Evolutionary conservation across 768 basidiomycete genomes (phyloP), one percentile per base, ranked within the genome.

Genomic region (Leucogyrophana mollusca): DNA sequence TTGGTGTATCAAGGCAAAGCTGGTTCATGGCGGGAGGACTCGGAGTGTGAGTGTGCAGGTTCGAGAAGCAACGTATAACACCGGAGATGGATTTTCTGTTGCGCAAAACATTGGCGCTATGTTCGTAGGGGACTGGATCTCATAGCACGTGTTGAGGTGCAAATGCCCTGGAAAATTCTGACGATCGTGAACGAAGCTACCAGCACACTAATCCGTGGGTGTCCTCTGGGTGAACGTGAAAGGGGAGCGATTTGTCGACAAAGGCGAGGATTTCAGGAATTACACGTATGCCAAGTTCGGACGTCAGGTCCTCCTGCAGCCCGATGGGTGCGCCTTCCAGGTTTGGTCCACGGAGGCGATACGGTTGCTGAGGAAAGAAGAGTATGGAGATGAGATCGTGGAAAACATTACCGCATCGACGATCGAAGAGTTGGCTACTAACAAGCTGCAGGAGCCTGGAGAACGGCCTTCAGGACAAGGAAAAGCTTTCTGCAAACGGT

Each of bases 71-170:
- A 83, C 85, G 4, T 83, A 81, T 58, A 85, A 87, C 51, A 74
- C 71, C n/a, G 83, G 85, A 14, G 85, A 87, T 52, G 80, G 82
- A 1, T 74, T 87, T 48, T 51, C 61, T 32, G 67, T 86, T 49
- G 83, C 82, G 2, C 55, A 65, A 20, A 59, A 64, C 7, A 47
- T 78, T 25, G 79, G 82, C 5, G 83, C 80, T 14, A 71, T 71
- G 42, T 66, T 80, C n/a, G 62, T 67, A 0, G 83, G 84, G n/a
- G 82, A 86, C 64, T 87, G 78, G 82, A n/a, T 87, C 85, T 52
- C 85, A 87, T 55, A 82, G 80, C 49, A 85, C 83, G 4, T 78
- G 77, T 55, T 86, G 85, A 84, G 85, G 85, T 54, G 80, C 80
- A 14, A 73, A 83, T 53, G 79, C 83, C 1, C 66, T 74, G 1